These are phyloP conservation scores for Hericium rajendrae DNA, from an alignment of 768 basidiomycete genomes.

Conservation along the genomic window DNA sequence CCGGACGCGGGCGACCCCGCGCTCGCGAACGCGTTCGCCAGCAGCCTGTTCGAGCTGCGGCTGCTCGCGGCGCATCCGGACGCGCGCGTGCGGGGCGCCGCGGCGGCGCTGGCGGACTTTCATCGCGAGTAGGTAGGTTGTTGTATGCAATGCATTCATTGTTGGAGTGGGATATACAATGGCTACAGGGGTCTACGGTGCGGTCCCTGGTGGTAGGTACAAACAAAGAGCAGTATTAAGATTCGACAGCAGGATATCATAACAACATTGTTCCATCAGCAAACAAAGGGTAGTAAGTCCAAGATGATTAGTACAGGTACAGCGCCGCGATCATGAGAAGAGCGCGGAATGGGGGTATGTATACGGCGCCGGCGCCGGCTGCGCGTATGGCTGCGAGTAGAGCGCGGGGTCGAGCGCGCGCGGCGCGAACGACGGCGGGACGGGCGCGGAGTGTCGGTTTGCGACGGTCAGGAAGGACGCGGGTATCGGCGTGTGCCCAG, in stretches of 20 bases:
- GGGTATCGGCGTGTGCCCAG: constrained; percentile 7
- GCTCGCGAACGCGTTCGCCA: constrained; percentile 70
- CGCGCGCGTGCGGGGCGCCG: constrained; percentile 56
- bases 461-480: constrained; percentile 5
- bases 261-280: not conserved
- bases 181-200: not conserved
- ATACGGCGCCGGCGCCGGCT: constrained; percentile 5
- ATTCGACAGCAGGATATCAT: not conserved
- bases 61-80: constrained; percentile 61
- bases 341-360: constrained; percentile 12
- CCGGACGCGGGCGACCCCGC: constrained; percentile 86
- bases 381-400: constrained; percentile 13
- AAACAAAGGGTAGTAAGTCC: not conserved
- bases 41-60: constrained; percentile 80
- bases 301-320: not conserved
- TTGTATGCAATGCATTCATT: not conserved
- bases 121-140: too few species aligned
- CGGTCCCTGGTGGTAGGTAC: not conserved
- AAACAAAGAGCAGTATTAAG: too few species aligned
- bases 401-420: constrained; percentile 14
- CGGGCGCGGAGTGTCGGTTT: constrained; percentile 11
- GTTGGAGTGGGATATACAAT: not conserved
- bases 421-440: constrained; percentile 49
- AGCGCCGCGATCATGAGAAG: constrained; percentile 3
- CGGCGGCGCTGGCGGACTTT: constrained; percentile 41